Conservation (phyloP, 345 rosid species). For the Populus tremula region DNA sequence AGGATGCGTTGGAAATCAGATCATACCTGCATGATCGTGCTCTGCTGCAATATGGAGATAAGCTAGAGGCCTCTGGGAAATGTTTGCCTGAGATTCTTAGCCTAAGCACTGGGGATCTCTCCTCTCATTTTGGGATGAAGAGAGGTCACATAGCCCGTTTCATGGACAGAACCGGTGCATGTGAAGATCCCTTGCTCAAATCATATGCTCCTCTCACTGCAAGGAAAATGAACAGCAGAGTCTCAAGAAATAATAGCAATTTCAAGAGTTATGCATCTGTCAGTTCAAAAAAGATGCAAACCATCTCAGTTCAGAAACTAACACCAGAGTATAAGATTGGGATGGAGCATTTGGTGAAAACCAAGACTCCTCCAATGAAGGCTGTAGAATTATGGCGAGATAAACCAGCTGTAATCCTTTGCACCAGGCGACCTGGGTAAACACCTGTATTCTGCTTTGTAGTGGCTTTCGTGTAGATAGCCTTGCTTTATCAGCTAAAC, state of each 20-base stretch:
- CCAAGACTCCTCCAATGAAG: slow-evolving; percentile 59
- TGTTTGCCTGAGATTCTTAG: slow-evolving; percentile 48
- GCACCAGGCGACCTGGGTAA: slow-evolving; percentile 66
- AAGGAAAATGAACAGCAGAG: slow-evolving; percentile 14
- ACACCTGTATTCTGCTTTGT: slow-evolving; percentile 8
- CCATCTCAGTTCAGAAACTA: slow-evolving; percentile 45
- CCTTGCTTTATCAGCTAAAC: neutral
- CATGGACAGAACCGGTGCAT: slow-evolving; percentile 37
- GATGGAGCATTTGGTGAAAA: slow-evolving; percentile 50
- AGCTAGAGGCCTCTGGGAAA: slow-evolving; percentile 53
- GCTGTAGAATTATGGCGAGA: slow-evolving; percentile 58
- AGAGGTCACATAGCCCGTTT: slow-evolving; percentile 61
- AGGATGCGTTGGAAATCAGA: slow-evolving; percentile 63
- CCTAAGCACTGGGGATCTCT: slow-evolving; percentile 36
- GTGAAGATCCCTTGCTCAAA: slow-evolving; percentile 39
- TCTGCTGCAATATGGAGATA: slow-evolving; percentile 53
- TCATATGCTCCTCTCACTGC: slow-evolving; percentile 7
- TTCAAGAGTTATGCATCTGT: slow-evolving; percentile 27
- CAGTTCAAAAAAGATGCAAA: slow-evolving; percentile 25
- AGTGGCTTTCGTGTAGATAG: neutral
- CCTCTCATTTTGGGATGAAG: slow-evolving; percentile 56
- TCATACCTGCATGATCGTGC: slow-evolving; percentile 63
- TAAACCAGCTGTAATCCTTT: slow-evolving; percentile 55
- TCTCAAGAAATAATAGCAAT: slow-evolving; percentile 35
- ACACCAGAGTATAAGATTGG: slow-evolving; percentile 58